Evolutionary conservation across 2,329 filamentous ascomycete genomes (phyloP).

Genomic region (Aspergillus ruber): DNA sequence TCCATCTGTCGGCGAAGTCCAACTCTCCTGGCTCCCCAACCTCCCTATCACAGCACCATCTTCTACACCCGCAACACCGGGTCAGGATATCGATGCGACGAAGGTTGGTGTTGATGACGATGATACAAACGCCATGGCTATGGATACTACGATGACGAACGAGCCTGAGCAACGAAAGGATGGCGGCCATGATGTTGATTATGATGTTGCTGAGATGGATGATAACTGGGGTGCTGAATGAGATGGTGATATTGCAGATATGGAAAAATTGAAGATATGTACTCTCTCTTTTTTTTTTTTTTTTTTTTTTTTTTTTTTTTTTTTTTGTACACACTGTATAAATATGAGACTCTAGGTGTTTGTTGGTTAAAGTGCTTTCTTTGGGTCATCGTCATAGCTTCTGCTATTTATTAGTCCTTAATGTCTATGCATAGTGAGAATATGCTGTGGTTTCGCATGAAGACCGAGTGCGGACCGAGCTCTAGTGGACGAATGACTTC

Average conservation of each 20-base stretch:
- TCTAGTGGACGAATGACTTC: too few species aligned
- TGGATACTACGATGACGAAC: slow-evolving; percentile 20
- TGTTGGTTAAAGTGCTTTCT: too few species aligned
- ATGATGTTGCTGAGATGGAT: slow-evolving; percentile 47
- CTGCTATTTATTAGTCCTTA: too few species aligned
- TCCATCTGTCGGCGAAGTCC: slow-evolving; percentile 48
- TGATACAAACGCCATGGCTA: slow-evolving; percentile 11
- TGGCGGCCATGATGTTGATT: slow-evolving; percentile 39
- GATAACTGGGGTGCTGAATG: slow-evolving; percentile 33
- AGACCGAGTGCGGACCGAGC: too few species aligned
- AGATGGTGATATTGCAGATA: neutral
- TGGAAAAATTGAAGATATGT: too few species aligned
- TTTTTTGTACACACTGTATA: too few species aligned
- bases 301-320: too few species aligned
- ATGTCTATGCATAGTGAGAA: too few species aligned
- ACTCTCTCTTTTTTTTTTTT: too few species aligned
- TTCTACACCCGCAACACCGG: slow-evolving; percentile 7
- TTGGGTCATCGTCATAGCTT: too few species aligned
- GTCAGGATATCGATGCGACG: slow-evolving; percentile 10
- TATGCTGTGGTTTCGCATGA: too few species aligned
- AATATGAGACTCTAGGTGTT: too few species aligned
- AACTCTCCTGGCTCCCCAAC: slow-evolving; percentile 50
- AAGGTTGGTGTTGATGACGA: slow-evolving; percentile 22
- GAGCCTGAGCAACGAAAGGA: slow-evolving; percentile 15
- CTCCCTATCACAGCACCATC: slow-evolving; percentile 18